These are phyloP conservation scores for Lactarius pseudohatsudake DNA, from an alignment of 768 basidiomycete species.

Conservation along the genomic window DNA sequence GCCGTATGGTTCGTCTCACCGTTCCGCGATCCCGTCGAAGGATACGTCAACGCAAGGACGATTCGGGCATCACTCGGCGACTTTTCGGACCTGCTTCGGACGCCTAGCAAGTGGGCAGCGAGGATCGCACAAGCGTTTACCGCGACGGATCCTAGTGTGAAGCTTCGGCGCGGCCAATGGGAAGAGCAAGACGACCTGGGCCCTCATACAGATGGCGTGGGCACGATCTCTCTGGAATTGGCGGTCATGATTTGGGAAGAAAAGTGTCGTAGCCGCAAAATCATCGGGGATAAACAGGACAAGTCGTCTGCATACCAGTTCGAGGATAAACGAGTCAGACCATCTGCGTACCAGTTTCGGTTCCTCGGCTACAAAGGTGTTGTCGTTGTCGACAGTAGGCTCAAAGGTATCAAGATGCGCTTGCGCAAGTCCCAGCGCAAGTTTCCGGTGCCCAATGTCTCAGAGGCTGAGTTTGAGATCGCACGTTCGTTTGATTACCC, in stretches of 20 bases:
- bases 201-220: conserved; percentile 75
- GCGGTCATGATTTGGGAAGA: conserved; percentile 59
- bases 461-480: conserved; percentile 65
- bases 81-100: conserved; percentile 48
- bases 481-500: conserved; percentile 62
- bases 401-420: conserved; percentile 66
- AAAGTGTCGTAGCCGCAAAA: conserved; percentile 42
- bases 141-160: conserved; percentile 73
- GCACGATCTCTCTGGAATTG: conserved; percentile 66
- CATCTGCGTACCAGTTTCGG: conserved; percentile 70
- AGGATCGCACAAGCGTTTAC: conserved; percentile 83
- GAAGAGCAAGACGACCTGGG: conserved; percentile 60
- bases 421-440: conserved; percentile 75
- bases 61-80: conserved; percentile 69
- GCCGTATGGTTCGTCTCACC: conserved; percentile 80
- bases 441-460: conserved; percentile 53
- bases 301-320: conserved; percentile 56
- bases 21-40: conserved; percentile 49
- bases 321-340: conserved; percentile 4
- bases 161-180: conserved; percentile 58
- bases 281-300: background rate
- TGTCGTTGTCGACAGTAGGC: conserved; percentile 57
- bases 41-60: conserved; percentile 49
- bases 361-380: conserved; percentile 82
- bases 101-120: conserved; percentile 80